Evolutionary conservation across 306 rosid species (phyloP), one percentile per base, ranked within the genome.

Genomic region (Ochetophila trinervis): DNA sequence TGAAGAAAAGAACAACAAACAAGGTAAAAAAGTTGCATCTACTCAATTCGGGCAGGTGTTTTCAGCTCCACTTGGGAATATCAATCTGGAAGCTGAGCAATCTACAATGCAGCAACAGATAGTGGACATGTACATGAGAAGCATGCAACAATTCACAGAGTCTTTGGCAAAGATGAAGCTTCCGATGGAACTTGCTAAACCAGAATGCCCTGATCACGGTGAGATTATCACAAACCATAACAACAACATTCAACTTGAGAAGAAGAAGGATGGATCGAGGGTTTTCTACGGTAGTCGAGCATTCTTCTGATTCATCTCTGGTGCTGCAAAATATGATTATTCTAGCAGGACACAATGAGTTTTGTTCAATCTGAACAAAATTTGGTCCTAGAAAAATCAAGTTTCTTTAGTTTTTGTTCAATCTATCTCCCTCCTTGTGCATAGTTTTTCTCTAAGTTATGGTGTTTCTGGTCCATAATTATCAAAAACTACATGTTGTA

Each of bases 241-340:
- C 68, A 80, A 47, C 63, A 63, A 24, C 62, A 85, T 75, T 74
- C 84, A 87, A 76, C 63, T 57, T 55, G 90, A 80, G 34, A 77
- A 82, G 63, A 87, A 86, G 61, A 90, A 85, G 69, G 97, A 87
- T 44, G 97, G 90, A 68, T 83, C 92, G 3, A 78, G 90, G 22
- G 92, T 90, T 76, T 90, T 90, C 64, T 90, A 90, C 24, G 97
- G 97, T 19, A 90, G 95, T 73, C 44, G 95, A 21, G 97, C 97
- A 0, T 90, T 90, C 81, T 90, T 88, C 82, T 88, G 74, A 85
- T 59, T 27, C 44, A 65, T 57, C 37, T 15, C 51, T 60, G 69
- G 69, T 71, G 76, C 65, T 73, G 75, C 63, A 62, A 53, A 62
- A 17, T 27, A 27, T 27, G 32, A 15, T 45, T 32, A 9, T 32